Conservation (phyloP, 768 basidiomycete genomes). For the Mycena maculata region DNA sequence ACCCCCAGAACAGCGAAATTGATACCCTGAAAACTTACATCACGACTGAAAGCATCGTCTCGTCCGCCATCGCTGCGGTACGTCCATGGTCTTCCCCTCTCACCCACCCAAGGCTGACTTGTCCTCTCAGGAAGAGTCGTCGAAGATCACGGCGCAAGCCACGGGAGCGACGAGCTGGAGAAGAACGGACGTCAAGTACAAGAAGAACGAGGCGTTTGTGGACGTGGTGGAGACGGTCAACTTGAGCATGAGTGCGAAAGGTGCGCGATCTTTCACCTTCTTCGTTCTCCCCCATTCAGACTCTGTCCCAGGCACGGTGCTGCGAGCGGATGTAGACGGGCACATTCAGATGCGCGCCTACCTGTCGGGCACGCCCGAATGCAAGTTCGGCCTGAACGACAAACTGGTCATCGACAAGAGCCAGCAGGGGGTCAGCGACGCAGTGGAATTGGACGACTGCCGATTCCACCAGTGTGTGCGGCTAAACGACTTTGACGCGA, state of each 20-base stretch:
- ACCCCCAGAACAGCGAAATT: slow-evolving; percentile 98
- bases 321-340: slow-evolving; percentile 97
- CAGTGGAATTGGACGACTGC: slow-evolving; percentile 97
- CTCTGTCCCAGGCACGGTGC: slow-evolving; percentile 71
- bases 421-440: slow-evolving; percentile 72
- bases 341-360: slow-evolving; percentile 99
- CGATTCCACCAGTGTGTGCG: slow-evolving; percentile 99
- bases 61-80: slow-evolving; percentile 85
- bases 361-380: slow-evolving; percentile 95
- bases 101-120: neutral
- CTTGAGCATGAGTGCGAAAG: slow-evolving; percentile 96
- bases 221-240: slow-evolving; percentile 98
- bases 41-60: slow-evolving; percentile 95
- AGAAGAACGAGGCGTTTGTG: slow-evolving; percentile 99
- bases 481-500: slow-evolving; percentile 93
- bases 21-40: slow-evolving; percentile 98
- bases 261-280: slow-evolving; percentile 51
- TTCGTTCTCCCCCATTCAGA: neutral
- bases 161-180: slow-evolving; percentile 98
- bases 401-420: slow-evolving; percentile 96
- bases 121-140: slow-evolving; percentile 87
- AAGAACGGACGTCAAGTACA: slow-evolving; percentile 95
- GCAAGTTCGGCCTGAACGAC: slow-evolving; percentile 98
- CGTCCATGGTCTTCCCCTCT: slow-evolving; percentile 35
- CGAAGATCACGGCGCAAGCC: slow-evolving; percentile 96